Percentiles rank a stretch among this genome's conserved stretches.
Conservation (phyloP, 345 rosid genomes). For the Lagerstroemia speciosa region DNA sequence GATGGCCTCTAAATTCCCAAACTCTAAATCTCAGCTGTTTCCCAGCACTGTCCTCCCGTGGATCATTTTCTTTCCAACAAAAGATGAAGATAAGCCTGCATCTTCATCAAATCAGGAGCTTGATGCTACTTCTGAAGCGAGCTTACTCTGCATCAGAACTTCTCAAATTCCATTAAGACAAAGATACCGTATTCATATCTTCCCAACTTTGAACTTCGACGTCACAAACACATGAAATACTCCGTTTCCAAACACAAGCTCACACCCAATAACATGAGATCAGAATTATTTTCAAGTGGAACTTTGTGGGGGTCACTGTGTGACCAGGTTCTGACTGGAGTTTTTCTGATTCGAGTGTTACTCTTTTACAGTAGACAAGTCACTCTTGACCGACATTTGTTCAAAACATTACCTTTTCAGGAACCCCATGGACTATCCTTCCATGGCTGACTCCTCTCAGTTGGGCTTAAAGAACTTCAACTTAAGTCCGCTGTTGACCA, state of each 20-base stretch:
- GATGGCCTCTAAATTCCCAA: no score
- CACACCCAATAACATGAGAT: not conserved
- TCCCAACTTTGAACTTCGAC: not conserved
- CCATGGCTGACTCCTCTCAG: slow-evolving; percentile 12
- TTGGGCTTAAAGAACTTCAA: slow-evolving; percentile 84
- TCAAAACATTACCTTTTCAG: not conserved
- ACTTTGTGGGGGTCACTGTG: no score
- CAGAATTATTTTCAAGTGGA: no score
- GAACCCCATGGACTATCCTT: not conserved
- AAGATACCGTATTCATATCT: not conserved
- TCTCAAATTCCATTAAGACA: slow-evolving; percentile 2
- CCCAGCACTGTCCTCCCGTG: no score
- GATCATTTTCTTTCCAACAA: no score
- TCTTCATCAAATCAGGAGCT: not conserved
- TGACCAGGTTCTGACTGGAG: no score
- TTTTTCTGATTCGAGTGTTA: no score
- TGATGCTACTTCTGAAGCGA: not conserved
- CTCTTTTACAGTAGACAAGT: not conserved
- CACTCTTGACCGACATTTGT: not conserved
- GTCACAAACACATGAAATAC: not conserved
- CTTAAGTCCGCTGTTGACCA: slow-evolving; percentile 79
- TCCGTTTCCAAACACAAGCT: not conserved
- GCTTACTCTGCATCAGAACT: not conserved
- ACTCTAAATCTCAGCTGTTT: no score
- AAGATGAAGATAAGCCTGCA: not conserved